Evolutionary conservation across 2,329 filamentous ascomycete species (phyloP), one percentile per base, ranked within the genome.

Genomic region (Hymenoscyphus repandus): DNA sequence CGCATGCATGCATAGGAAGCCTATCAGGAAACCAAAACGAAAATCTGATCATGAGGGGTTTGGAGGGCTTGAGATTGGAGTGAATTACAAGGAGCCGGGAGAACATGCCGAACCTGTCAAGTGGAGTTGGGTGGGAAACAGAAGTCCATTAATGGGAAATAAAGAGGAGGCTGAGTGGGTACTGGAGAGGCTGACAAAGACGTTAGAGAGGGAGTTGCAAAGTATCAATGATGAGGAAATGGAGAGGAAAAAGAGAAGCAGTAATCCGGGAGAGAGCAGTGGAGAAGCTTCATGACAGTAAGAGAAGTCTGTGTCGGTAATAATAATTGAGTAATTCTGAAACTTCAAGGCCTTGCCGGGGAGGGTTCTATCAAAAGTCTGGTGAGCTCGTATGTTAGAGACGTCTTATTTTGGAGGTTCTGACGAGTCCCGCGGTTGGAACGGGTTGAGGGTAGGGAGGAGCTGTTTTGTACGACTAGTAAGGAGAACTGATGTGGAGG

Each of bases 71-170:
- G 34, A 34, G 15, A 43, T 38, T 15, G 42, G 43, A 9, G 13
- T 32, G 22, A 22, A 30, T 10, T 20, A 43, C 9, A 37, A 13
- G 2, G 46, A 33, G 18, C 49, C 41, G 2, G n/a, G 64, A 58
- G 55, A 67, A 56, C 27, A 62, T 59, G 41, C 64, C 2, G 64
- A 66, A 38, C 62, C 69, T 38, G 55, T 64, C 10, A 67, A 74
- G 55, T 90, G 86, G 86, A 88, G 83, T 32, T 91, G 87, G 87
- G 75, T 90, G 1, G 85, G 83, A 0, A 75, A 80, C 42, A 71
- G 78, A 12, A 87, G 82, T 57, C 86, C 86, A 3, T 71, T 90
- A 11, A 84, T 89, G 79, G 79, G 83, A 2, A 75, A 76, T 43
- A 77, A 82, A 61, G 78, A 79, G 50, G 86, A 90, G 69, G 77